Percentiles rank a stretch among this genome's conserved stretches.
These are phyloP conservation scores for Uromyces viciae-fabae DNA, from an alignment of 1,284 basidiomycete species.

Conservation along the genomic window DNA sequence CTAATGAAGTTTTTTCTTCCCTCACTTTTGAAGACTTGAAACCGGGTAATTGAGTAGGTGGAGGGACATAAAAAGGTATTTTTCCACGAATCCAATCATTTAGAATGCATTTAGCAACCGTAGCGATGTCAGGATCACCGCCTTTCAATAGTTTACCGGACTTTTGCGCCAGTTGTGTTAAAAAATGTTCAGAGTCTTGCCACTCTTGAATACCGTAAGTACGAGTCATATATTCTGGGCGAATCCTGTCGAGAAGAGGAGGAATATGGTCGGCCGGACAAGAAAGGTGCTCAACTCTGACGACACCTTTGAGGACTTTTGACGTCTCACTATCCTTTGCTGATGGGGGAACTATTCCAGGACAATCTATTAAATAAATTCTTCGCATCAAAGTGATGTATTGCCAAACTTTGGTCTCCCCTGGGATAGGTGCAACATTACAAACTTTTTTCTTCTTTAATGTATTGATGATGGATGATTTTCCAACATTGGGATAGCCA, in stretches of 20 bases:
- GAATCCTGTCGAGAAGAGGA: constrained; percentile 78
- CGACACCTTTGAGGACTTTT: constrained; percentile 93
- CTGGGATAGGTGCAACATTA: constrained; percentile 91
- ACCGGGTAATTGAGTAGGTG: constrained; percentile 58
- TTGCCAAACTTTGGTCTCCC: constrained; percentile 99
- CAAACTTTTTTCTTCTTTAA: constrained; percentile 98
- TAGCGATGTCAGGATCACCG: constrained; percentile 88
- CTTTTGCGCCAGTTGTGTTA: constrained; percentile 81
- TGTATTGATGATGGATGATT: constrained; percentile 96
- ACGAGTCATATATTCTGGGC: constrained; percentile 84
- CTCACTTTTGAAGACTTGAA: constrained; percentile 37
- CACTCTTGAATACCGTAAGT: constrained; percentile 69
- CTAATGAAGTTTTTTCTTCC: constrained; percentile 48
- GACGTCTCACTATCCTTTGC: constrained; percentile 82
- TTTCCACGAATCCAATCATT: constrained; percentile 97
- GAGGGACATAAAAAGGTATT: constrained; percentile 80
- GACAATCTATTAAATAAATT: constrained; percentile 99
- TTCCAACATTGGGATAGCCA: constrained; percentile 98
- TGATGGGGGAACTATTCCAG: constrained; percentile 93
- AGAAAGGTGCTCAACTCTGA: constrained; percentile 90
- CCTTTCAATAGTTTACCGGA: constrained; percentile 88
- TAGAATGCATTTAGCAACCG: constrained; percentile 88
- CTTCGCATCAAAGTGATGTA: constrained; percentile 93
- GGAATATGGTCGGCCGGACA: constrained; percentile 92
- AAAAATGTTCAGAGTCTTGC: constrained; percentile 67